Evolutionary conservation across 371 early-diverging fungal species (phyloP).

Genomic region (Mortierella sp.): DNA sequence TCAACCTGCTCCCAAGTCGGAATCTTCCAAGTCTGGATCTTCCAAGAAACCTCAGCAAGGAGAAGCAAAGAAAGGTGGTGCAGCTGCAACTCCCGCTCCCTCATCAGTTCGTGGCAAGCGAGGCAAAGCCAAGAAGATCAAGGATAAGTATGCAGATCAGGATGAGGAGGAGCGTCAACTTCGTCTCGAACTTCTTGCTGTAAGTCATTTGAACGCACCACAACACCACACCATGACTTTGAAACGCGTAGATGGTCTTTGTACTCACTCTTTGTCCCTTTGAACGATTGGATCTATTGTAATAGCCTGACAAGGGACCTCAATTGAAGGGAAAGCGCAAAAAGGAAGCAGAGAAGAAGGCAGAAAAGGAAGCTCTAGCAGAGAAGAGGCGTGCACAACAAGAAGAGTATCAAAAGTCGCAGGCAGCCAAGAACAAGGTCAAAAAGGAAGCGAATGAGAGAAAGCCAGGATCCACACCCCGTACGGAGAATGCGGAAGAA

Average conservation of each 20-base stretch:
- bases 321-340: conserved; percentile 79
- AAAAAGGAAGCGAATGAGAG: conserved; percentile 8
- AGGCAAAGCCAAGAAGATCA: conserved; percentile 90
- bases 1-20: neutral
- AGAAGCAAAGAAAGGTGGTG: conserved; percentile 20
- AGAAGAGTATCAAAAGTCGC: conserved; percentile 32
- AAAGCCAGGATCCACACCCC: conserved; percentile 8
- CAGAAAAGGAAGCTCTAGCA: conserved; percentile 52
- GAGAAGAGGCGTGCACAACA: conserved; percentile 41
- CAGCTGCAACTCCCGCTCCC: conserved; percentile 36
- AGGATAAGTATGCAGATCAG: conserved; percentile 93
- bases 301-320: conserved; percentile 75
- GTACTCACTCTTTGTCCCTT: no score
- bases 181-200: conserved; percentile 84
- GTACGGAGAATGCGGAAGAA: neutral
- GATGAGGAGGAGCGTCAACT: conserved; percentile 92
- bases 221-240: no score
- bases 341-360: conserved; percentile 66
- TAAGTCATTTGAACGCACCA: conserved; percentile 53
- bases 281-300: no score
- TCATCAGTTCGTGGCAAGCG: conserved; percentile 81
- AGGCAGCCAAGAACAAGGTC: conserved; percentile 12
- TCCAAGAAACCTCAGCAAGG: conserved; percentile 26
- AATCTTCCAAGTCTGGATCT: neutral
- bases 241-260: no score